Evolutionary conservation across 768 basidiomycete genomes (phyloP).

Genomic region (Suillus cothurnatus): DNA sequence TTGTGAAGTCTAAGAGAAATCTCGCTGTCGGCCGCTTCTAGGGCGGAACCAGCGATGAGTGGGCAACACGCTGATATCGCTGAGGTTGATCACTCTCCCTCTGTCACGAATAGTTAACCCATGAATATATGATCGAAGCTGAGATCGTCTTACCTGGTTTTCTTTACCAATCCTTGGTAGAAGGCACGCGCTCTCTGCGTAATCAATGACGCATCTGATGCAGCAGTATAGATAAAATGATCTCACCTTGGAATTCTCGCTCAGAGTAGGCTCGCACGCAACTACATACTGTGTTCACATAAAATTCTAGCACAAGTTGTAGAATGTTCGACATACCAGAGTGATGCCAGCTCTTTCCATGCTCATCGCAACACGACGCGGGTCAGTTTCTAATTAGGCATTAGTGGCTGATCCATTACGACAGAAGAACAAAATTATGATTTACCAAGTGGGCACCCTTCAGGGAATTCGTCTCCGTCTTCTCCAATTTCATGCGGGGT

Average conservation of each 20-base stretch:
- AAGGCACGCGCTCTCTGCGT: background rate
- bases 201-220: background rate
- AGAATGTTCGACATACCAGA: background rate
- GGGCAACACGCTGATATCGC: background rate
- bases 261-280: no score
- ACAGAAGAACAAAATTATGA: no score
- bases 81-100: background rate
- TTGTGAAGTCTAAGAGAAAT: background rate
- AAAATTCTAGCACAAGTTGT: background rate
- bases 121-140: background rate
- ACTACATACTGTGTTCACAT: background rate
- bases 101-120: background rate
- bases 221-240: background rate
- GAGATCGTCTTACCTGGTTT: background rate
- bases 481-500: background rate
- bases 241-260: background rate
- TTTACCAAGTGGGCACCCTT: background rate
- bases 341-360: background rate
- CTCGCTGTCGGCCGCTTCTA: background rate
- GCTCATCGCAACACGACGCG: background rate
- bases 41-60: background rate
- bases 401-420: background rate
- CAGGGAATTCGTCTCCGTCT: background rate
- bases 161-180: background rate
- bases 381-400: background rate